Conservation (phyloP, 371 early-diverging fungal genomes). For the Mortierella sp. region DNA sequence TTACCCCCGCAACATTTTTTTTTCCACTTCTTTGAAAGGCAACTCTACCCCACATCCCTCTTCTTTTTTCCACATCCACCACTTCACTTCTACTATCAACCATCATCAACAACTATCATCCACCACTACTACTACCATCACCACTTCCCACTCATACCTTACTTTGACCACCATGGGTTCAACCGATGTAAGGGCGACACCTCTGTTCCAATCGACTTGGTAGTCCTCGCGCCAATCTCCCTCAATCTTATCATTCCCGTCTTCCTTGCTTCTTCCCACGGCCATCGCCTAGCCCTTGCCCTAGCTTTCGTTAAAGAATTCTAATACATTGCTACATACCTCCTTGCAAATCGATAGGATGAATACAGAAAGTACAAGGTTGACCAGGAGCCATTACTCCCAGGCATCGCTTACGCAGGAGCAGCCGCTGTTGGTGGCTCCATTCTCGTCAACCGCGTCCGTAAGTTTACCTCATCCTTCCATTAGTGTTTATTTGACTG, state of each 20-base stretch:
- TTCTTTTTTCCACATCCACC: neutral
- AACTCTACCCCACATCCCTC: neutral
- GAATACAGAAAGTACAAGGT: conserved; percentile 17
- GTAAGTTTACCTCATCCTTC: conserved; percentile 22
- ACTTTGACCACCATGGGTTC: neutral
- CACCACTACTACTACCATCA: neutral
- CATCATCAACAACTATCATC: neutral
- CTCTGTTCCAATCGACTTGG: too few species aligned
- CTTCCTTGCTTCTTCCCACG: neutral
- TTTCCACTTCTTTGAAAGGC: neutral
- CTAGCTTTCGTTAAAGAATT: neutral
- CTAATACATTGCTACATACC: too few species aligned
- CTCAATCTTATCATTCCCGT: neutral
- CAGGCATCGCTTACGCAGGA: conserved; percentile 44
- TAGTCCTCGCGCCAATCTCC: neutral
- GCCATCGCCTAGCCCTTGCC: neutral
- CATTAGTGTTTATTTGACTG: neutral
- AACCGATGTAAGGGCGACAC: neutral
- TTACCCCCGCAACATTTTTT: conserved; percentile 7
- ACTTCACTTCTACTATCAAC: neutral
- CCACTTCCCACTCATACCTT: too few species aligned
- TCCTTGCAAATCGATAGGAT: conserved; percentile 6
- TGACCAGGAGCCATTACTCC: conserved; percentile 31
- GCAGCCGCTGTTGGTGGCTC: conserved; percentile 41
- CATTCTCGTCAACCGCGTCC: conserved; percentile 24